These are phyloP conservation scores for Trichoderma polysporum DNA, from an alignment of 2,329 filamentous ascomycete species.

Conservation along the genomic window DNA sequence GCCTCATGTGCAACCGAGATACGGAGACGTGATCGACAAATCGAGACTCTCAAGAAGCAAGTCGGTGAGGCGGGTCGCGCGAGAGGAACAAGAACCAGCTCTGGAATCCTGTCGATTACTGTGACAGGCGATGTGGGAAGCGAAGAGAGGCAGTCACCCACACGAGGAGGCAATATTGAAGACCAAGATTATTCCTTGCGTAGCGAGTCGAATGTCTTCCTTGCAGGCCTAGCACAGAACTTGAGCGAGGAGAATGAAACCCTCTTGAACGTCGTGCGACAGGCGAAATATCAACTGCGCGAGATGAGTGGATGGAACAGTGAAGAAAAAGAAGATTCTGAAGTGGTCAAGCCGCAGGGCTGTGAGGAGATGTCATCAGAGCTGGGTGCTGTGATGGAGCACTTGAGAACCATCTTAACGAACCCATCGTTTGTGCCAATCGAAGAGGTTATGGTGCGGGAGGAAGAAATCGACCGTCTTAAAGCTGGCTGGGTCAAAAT, in stretches of 20 bases:
- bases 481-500: conserved; percentile 89
- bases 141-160: conserved; percentile 41
- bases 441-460: conserved; percentile 88
- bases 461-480: conserved; percentile 83
- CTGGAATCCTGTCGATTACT: conserved; percentile 56
- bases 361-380: conserved; percentile 70
- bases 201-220: conserved; percentile 86
- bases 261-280: conserved; percentile 68
- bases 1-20: conserved; percentile 87
- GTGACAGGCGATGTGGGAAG: conserved; percentile 56
- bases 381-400: conserved; percentile 74
- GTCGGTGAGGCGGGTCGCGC: conserved; percentile 68
- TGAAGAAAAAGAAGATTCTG: conserved; percentile 33
- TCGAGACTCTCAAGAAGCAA: conserved; percentile 85
- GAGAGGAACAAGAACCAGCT: conserved; percentile 55
- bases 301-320: conserved; percentile 62
- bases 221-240: conserved; percentile 78
- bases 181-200: conserved; percentile 66
- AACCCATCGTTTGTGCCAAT: conserved; percentile 96
- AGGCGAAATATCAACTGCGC: conserved; percentile 69
- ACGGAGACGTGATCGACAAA: conserved; percentile 83
- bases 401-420: conserved; percentile 79
- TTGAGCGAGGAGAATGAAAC: conserved; percentile 91
- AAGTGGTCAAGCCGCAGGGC: conserved; percentile 39
- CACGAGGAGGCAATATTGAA: conserved; percentile 25